phyloP scores from a whole-genome alignment of 345 rosid genomes.

The Camelina neglecta region DNA sequence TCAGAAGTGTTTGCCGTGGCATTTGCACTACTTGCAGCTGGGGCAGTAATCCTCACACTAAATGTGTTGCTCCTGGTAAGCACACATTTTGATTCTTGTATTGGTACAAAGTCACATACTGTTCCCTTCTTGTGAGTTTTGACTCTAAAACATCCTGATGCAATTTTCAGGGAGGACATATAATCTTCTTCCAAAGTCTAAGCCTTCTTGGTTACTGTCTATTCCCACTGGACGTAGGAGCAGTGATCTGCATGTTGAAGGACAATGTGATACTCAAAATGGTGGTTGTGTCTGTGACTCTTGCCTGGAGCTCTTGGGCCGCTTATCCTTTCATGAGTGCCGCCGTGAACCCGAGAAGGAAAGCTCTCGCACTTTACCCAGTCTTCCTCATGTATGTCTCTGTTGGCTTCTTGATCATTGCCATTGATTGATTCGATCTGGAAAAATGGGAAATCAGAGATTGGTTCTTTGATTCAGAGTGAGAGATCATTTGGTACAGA shows the following conservation, averaged over 20 bases:
- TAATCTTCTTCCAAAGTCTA: slow-evolving; percentile 86
- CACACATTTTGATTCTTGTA: background rate
- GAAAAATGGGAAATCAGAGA: slow-evolving; percentile 1
- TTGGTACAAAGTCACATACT: background rate
- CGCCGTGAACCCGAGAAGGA: slow-evolving; percentile 83
- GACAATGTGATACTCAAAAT: slow-evolving; percentile 74
- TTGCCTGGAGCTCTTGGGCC: slow-evolving; percentile 97
- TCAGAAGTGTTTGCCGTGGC: slow-evolving; percentile 98
- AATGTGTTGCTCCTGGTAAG: slow-evolving; percentile 92
- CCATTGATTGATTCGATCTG: slow-evolving; percentile 57
- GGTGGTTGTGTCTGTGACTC: slow-evolving; percentile 67
- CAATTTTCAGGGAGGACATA: slow-evolving; percentile 78
- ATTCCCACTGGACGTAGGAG: slow-evolving; percentile 85
- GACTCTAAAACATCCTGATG: slow-evolving; percentile 1
- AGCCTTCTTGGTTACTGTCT: slow-evolving; percentile 88
- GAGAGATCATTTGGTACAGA: slow-evolving; percentile 22
- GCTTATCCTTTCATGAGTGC: slow-evolving; percentile 97
- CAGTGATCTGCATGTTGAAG: slow-evolving; percentile 78
- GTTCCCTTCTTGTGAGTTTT: background rate
- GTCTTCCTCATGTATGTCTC: slow-evolving; percentile 98
- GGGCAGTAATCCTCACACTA: slow-evolving; percentile 91
- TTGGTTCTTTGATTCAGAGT: background rate
- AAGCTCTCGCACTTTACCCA: slow-evolving; percentile 89
- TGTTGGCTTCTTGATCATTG: slow-evolving; percentile 93
- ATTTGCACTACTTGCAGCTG: slow-evolving; percentile 94